Evolutionary conservation across 768 basidiomycete genomes (phyloP), one percentile per base, ranked within the genome.

Genomic region (Suillus luteus): DNA sequence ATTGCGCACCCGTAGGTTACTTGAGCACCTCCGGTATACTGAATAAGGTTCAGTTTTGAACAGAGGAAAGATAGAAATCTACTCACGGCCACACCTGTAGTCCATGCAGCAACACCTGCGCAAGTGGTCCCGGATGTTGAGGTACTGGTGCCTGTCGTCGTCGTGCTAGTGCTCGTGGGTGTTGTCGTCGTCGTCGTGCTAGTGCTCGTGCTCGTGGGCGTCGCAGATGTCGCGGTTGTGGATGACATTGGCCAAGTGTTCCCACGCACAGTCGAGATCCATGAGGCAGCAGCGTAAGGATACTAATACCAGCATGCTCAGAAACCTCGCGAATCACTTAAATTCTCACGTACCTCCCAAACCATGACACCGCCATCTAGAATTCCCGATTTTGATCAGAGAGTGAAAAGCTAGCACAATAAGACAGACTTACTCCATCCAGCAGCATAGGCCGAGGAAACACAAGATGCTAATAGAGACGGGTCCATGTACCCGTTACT

Each of bases 391-490:
- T 12, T 22, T 22, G 8, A 24, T 66, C 7, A 71, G 66, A 27
- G 19, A 24, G 3, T 48, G 3, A 1, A 22, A 31, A 46, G 62
- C 31, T 44, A 59, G 31, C 60, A n/a, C 27, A 46, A 54, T 31
- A 62, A 58, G 27, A 63, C 58, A 55, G 33, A 78, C 88, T 75
- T 64, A 87, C 87, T 82, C 91, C 91, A 92, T 35, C 89, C 90
- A 63, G 81, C 63, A n/a, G 66, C 69, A 67, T 85, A 83, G 0
- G 88, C 91, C 72, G 86, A 78, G 19, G 79, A 68, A 37, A 92
- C 76, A 70, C 92, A 93, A 2, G 74, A 72, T 0, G 86, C 82
- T 22, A 93, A 78, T 17, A 82, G 83, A 2, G 80, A 73, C 1
- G 88, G 79, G 40, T 75, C 77, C 67, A 93, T 86, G 75, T 83